phyloP scores from a whole-genome alignment of 2,329 filamentous ascomycete species.

The Blastomyces emzantsi region DNA sequence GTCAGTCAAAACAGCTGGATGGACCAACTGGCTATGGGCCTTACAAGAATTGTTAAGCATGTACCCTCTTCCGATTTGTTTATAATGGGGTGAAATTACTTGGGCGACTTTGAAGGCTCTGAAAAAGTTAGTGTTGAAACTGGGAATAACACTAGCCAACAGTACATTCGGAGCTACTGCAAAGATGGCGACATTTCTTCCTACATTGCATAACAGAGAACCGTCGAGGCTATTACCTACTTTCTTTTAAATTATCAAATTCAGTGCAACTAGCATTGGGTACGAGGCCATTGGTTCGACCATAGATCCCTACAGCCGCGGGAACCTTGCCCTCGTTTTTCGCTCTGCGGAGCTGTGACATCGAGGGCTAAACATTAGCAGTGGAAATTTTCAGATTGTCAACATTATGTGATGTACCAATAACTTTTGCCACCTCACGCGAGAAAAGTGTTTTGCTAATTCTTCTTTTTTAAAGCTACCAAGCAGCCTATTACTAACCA shows the following conservation, averaged over 20 bases:
- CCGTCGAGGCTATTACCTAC: not conserved
- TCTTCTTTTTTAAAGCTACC: not conserved
- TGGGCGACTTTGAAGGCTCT: too few relatives aligned
- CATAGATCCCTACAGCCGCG: not conserved
- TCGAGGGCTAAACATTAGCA: not conserved
- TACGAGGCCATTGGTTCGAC: not conserved
- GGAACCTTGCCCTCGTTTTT: not conserved
- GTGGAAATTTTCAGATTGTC: not conserved
- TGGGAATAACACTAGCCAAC: too few relatives aligned
- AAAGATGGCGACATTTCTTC: not conserved
- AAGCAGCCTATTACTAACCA: not conserved
- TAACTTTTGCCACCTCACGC: not conserved
- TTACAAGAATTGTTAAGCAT: too few relatives aligned
- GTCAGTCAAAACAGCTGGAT: too few relatives aligned
- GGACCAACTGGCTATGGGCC: too few relatives aligned
- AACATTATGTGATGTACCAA: not conserved
- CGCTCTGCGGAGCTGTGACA: not conserved
- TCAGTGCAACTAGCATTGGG: not conserved
- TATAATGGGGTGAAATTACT: too few relatives aligned
- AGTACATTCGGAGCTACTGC: not conserved
- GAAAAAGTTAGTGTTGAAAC: too few relatives aligned
- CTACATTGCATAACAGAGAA: not conserved
- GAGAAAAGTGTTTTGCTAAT: not conserved
- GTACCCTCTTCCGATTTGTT: too few relatives aligned
- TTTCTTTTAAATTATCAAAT: not conserved